phyloP scores from a whole-genome alignment of 2,329 filamentous ascomycete genomes.

The Fusarium napiforme region DNA sequence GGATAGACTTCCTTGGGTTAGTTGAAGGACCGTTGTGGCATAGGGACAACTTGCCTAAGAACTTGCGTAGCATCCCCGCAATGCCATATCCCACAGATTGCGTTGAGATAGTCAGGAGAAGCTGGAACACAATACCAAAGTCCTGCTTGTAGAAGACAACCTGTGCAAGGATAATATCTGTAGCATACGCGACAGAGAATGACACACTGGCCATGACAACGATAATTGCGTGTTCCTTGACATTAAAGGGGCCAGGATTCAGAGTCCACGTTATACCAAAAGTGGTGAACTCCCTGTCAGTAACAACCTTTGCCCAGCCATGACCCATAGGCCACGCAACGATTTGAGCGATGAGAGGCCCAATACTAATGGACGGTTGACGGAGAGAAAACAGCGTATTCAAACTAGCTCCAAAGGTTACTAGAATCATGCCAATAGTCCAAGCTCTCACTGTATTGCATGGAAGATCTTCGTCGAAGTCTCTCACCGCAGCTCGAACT shows the following conservation, averaged over 20 bases:
- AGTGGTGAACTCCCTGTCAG: slow-evolving; percentile 59
- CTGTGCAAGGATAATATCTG: slow-evolving; percentile 78
- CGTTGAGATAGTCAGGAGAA: slow-evolving; percentile 74
- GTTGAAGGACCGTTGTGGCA: background rate
- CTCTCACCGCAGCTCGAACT: slow-evolving; percentile 71
- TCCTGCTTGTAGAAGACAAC: slow-evolving; percentile 77
- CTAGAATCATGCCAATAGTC: slow-evolving; percentile 68
- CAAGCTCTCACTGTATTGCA: slow-evolving; percentile 75
- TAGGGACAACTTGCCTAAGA: slow-evolving; percentile 60
- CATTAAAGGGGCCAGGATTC: slow-evolving; percentile 76
- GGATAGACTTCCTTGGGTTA: slow-evolving; percentile 62
- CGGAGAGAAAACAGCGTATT: slow-evolving; percentile 73
- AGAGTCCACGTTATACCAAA: slow-evolving; percentile 67
- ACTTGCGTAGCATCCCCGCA: slow-evolving; percentile 73
- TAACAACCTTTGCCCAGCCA: slow-evolving; percentile 68
- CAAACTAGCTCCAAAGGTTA: slow-evolving; percentile 67
- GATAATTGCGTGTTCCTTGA: slow-evolving; percentile 76
- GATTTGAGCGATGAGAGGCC: slow-evolving; percentile 70
- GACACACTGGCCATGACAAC: slow-evolving; percentile 78
- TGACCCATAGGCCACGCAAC: slow-evolving; percentile 72
- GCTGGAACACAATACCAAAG: slow-evolving; percentile 73
- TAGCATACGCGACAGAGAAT: slow-evolving; percentile 76
- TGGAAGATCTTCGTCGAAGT: slow-evolving; percentile 72
- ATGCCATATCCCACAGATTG: slow-evolving; percentile 77
- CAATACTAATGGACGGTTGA: slow-evolving; percentile 70